Evolutionary conservation across 768 basidiomycete genomes (phyloP).

Genomic region (Boletus eberwhitei): DNA sequence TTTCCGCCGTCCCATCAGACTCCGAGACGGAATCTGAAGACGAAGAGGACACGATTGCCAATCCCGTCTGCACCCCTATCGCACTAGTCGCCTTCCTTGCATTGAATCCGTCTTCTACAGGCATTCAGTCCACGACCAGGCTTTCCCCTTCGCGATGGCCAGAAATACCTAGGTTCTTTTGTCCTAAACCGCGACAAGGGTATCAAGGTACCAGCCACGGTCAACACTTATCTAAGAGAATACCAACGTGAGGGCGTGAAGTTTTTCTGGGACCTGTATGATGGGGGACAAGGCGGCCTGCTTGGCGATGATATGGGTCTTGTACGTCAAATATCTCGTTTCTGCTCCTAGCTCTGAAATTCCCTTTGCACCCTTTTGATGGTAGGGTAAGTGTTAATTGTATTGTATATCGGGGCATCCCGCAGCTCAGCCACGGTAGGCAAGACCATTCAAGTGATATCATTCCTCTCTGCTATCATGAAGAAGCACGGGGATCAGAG

Average conservation of each 20-base stretch:
- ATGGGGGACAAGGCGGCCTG: conserved; percentile 67
- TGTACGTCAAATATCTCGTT: conserved; percentile 33
- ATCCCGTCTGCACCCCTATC: conserved; percentile 25
- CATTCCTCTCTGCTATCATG: conserved; percentile 91
- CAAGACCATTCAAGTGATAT: conserved; percentile 95
- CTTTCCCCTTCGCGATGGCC: conserved; percentile 46
- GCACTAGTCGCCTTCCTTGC: background rate
- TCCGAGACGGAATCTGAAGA: conserved; percentile 48
- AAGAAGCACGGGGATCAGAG: conserved; percentile 61
- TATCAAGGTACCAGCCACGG: conserved; percentile 57
- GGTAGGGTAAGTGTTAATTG: conserved; percentile 24
- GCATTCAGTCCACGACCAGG: conserved; percentile 48
- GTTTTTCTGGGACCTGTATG: conserved; percentile 77
- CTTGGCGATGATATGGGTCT: conserved; percentile 97
- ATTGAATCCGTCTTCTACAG: conserved; percentile 24
- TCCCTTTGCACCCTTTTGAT: background rate
- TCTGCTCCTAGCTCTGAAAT: background rate
- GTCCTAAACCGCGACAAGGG: conserved; percentile 46
- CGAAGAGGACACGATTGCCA: conserved; percentile 31
- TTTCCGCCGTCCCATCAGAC: conserved; percentile 9
- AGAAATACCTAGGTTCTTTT: conserved; percentile 43
- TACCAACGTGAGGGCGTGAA: conserved; percentile 87
- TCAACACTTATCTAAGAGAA: conserved; percentile 84
- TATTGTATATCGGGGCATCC: background rate
- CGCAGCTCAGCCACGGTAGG: conserved; percentile 34